phyloP scores from a whole-genome alignment of 2,329 filamentous ascomycete species.

The Aureobasidium subglaciale region DNA sequence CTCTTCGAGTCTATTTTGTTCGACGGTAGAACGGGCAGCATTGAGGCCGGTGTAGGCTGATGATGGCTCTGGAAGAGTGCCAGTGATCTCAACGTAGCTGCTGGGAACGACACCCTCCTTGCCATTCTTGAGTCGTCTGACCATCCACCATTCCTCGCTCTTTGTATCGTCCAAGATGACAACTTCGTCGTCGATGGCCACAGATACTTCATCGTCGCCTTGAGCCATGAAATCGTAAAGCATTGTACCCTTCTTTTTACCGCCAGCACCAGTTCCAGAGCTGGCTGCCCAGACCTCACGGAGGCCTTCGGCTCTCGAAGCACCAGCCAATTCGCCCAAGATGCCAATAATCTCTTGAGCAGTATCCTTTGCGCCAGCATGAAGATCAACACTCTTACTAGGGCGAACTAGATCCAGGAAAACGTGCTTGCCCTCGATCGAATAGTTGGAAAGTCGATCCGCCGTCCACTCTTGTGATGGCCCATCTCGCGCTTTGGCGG shows the following conservation, averaged over 20 bases:
- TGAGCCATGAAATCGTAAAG: constrained; percentile 96
- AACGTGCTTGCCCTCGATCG: constrained; percentile 94
- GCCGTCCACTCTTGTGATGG: constrained; percentile 88
- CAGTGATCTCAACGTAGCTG: constrained; percentile 88
- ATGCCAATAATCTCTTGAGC: constrained; percentile 86
- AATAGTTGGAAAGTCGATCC: constrained; percentile 94
- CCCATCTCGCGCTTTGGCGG: constrained; percentile 75
- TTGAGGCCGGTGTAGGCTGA: constrained; percentile 49
- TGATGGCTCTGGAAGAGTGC: constrained; percentile 45
- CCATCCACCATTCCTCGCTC: constrained; percentile 98
- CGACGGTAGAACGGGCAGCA: constrained; percentile 60
- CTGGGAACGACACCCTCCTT: constrained; percentile 94
- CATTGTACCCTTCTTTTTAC: constrained; percentile 74
- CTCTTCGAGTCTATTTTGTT: constrained; percentile 74
- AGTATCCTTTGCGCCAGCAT: constrained; percentile 94
- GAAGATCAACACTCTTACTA: constrained; percentile 92
- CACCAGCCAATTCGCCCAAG: constrained; percentile 82
- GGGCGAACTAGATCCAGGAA: constrained; percentile 89
- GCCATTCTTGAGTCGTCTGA: constrained; percentile 80
- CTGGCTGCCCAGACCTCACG: constrained; percentile 80
- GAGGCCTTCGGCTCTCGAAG: constrained; percentile 72
- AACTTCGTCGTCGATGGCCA: constrained; percentile 83
- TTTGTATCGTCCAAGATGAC: constrained; percentile 81
- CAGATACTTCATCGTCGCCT: constrained; percentile 92
- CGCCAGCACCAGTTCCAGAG: constrained; percentile 49